Base-by-base conservation (phyloP, 192 early-diverging fungal genomes). In the Coemansia sp. region DNA sequence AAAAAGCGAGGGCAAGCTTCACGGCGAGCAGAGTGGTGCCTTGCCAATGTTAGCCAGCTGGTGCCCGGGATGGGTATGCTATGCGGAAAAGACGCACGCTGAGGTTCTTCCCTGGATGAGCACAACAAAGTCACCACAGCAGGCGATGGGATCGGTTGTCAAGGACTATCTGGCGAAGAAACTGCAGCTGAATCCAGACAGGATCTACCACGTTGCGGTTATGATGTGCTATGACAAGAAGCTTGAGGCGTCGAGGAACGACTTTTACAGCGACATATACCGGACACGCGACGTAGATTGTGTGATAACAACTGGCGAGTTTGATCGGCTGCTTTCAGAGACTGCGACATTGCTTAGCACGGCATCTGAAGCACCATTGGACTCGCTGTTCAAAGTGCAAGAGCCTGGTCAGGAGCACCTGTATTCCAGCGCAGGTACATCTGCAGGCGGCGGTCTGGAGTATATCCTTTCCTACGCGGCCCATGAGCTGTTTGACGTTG, bases 181-280 rank as follows among this genome's bases (percentile, higher is more conserved):
- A 63, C 78, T 93, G 16, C 86, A 84, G 16, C 53, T 85, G 2
- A 70, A 63, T 72, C 92, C 94, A 5, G 84, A 93, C 71, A 85
- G 83, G 56, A 90, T 98, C 26, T 98, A 95, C 74, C 98, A 99
- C 73, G 92, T 98, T 12, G 81, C 92, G 4, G 84, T 99, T 26
- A 98, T 98, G 98, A 96, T 96, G 40, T 99, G 98, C 78, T 99
- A 95, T 65, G 98, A 99, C 77, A 99, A 98, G 74, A 99, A 99
- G 79, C 87, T 99, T 16, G 98, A 99, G 79, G 98, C 96, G 0
- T 96, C 94, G 38, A 87, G 98, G 16, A 82, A 86, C 41, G 95
- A 98, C 69, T 98, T 99, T 71, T 94, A 92, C 84, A 86, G 76
- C 64, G 92, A 95, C 64, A 47, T 91, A 32, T 94, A 89, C 71